A percentile compares a stretch with the other conserved stretches of the same genome.
Evolutionary conservation across 2,329 filamentous ascomycete species (phyloP).

Genomic region (Talaromyces verruculosus): DNA sequence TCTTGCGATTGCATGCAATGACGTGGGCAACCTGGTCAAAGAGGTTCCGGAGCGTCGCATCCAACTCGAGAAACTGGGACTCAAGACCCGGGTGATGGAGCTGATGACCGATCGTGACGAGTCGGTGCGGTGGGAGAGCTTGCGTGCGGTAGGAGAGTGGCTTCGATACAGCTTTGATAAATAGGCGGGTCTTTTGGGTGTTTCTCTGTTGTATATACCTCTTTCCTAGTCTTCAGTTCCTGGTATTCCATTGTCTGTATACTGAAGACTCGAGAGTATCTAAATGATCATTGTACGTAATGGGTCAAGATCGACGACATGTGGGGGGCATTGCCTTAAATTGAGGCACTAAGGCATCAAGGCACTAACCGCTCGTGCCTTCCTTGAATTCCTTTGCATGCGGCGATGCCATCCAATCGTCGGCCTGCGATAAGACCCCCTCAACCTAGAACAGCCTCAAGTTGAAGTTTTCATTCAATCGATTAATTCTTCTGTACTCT

Average conservation of each 20-base stretch:
- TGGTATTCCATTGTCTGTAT: background rate
- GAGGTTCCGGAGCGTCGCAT: conserved; percentile 81
- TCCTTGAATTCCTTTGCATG: background rate
- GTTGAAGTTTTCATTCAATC: background rate
- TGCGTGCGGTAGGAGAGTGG: conserved; percentile 80
- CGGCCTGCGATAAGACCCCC: background rate
- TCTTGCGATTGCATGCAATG: conserved; percentile 88
- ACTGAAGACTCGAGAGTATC: background rate
- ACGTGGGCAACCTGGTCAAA: conserved; percentile 83
- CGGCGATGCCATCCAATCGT: background rate
- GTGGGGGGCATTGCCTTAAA: background rate
- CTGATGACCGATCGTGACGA: conserved; percentile 89
- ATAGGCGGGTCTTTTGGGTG: background rate
- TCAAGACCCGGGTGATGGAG: conserved; percentile 89
- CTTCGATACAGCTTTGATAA: conserved; percentile 66
- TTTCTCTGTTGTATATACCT: conserved; percentile 4
- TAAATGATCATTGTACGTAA: background rate
- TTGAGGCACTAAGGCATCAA: background rate
- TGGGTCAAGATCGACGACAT: background rate
- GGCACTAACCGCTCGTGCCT: background rate
- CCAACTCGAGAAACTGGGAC: conserved; percentile 75
- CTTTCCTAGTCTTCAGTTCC: background rate
- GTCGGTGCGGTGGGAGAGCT: conserved; percentile 86
- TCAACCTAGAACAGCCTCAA: conserved; percentile 3
- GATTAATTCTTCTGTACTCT: background rate